Base-by-base conservation (phyloP, 1,284 basidiomycete species). In the Blastosporella zonata region DNA sequence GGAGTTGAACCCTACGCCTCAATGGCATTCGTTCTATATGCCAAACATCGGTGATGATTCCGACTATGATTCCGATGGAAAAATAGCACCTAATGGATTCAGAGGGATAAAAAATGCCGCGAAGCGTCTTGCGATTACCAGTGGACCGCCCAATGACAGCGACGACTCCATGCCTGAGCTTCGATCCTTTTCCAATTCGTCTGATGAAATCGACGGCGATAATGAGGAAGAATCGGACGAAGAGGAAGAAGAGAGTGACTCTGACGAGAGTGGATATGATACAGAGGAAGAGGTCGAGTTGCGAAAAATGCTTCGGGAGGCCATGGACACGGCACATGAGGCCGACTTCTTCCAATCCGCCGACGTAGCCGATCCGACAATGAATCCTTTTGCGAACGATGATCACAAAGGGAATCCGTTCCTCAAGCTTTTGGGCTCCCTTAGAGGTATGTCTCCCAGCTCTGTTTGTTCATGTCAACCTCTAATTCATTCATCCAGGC, bases 331-430 rank as follows among this genome's bases (percentile, higher is more conserved):
- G 8, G 80, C 77, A 1, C 70, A 78, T 56, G 79, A 79, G 40
- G 71, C 75, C 8, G 83, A 82, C 47, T 79, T 80, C 62, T 71
- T 79, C 41, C 73, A 79, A 56, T 63, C 66, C 18, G 67, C 67
- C 9, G 63, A 69, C 18, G 61, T 67, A 3, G 66, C 69, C 10
- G 63, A 70, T 6, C 74, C 47, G 17, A 40, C 77, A 31, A 64
- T 73, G 4, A 67, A 74, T 52, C 64, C 68, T 36, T 64, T 67
- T 34, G 41, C 53, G n/a, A 55, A 65, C 28, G 75, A 81, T 43
- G 78, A 80, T 46, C 70, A 73, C 46, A 82, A 81, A 61, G 77
- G 72, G 12, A 90, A 90, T 57, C 84, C 87, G 0, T 87, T 90
- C 63, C 63, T 89, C 59, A 87, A 82, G 62, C 62, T 89, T 28